Conservation (phyloP, 176 grass and related monocot species). For the Alloteropsis semialata region DNA sequence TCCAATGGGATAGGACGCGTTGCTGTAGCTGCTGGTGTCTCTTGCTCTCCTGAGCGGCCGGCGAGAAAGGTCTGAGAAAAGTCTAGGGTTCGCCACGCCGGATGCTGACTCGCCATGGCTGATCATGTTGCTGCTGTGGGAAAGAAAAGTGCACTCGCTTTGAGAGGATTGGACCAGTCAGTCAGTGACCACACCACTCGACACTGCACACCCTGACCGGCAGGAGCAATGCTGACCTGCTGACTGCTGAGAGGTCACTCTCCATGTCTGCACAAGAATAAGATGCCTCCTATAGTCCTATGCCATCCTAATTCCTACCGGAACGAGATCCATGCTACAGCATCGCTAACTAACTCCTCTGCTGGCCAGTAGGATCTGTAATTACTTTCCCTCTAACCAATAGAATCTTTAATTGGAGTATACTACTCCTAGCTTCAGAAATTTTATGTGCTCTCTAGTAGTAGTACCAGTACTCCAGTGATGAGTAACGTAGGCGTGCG, state of each 20-base stretch:
- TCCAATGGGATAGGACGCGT: background rate
- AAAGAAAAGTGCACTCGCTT: constrained; percentile 22
- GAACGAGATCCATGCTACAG: background rate
- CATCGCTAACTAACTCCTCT: background rate
- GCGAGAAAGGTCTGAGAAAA: background rate
- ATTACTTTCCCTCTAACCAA: background rate
- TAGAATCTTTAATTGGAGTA: background rate
- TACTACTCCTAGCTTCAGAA: background rate
- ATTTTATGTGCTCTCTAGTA: background rate
- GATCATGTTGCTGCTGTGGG: background rate
- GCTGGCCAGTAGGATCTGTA: background rate
- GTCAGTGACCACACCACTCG: no score
- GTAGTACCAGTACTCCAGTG: no score
- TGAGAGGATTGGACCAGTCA: constrained; percentile 17
- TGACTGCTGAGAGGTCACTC: background rate
- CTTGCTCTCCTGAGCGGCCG: background rate
- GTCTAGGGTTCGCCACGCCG: background rate
- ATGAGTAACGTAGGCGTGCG: background rate
- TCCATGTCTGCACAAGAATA: background rate
- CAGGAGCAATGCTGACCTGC: background rate
- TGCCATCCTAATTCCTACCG: no score
- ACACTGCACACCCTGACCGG: background rate
- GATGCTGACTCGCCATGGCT: background rate
- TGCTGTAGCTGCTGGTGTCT: background rate
- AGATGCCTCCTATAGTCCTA: background rate